phyloP scores from a whole-genome alignment of 2,329 filamentous ascomycete species.

The Onygenales sp. region DNA sequence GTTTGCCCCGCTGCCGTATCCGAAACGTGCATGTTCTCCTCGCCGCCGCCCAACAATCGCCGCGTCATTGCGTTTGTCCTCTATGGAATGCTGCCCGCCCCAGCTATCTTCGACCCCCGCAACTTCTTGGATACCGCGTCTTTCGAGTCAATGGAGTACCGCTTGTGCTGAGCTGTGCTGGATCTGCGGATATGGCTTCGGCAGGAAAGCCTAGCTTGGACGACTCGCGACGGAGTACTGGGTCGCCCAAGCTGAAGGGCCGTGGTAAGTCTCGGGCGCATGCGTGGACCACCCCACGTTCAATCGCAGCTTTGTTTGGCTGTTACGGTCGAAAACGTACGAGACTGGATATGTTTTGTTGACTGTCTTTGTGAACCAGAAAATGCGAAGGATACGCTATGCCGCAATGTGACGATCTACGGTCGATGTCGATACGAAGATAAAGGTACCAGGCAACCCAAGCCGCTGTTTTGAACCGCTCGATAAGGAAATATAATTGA shows the following conservation, averaged over 20 bases:
- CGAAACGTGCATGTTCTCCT: not conserved
- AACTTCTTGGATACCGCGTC: conserved; percentile 16
- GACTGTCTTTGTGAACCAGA: conserved; percentile 37
- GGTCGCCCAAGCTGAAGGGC: conserved; percentile 39
- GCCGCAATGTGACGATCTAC: conserved; percentile 87
- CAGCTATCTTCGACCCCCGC: conserved; percentile 15
- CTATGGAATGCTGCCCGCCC: conserved; percentile 29
- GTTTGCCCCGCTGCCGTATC: too few relatives aligned
- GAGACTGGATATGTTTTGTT: not conserved
- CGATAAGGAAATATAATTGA: conserved; percentile 6
- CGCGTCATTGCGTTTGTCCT: not conserved
- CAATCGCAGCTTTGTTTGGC: not conserved
- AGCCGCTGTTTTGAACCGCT: not conserved
- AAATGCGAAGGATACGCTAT: conserved; percentile 77
- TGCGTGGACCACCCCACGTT: conserved; percentile 2
- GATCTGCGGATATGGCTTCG: conserved; percentile 34
- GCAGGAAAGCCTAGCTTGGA: conserved; percentile 34
- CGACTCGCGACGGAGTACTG: conserved; percentile 35
- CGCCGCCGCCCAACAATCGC: not conserved
- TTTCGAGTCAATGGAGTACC: conserved; percentile 31
- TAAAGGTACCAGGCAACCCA: conserved; percentile 44
- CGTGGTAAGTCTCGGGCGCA: conserved; percentile 31
- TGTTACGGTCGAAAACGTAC: not conserved
- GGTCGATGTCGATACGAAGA: conserved; percentile 89
- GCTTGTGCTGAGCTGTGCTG: conserved; percentile 26